Percentiles rank a stretch among this genome's conserved stretches.
phyloP scores from a whole-genome alignment of 2,329 filamentous ascomycete species.

The Fusarium papillatum region DNA sequence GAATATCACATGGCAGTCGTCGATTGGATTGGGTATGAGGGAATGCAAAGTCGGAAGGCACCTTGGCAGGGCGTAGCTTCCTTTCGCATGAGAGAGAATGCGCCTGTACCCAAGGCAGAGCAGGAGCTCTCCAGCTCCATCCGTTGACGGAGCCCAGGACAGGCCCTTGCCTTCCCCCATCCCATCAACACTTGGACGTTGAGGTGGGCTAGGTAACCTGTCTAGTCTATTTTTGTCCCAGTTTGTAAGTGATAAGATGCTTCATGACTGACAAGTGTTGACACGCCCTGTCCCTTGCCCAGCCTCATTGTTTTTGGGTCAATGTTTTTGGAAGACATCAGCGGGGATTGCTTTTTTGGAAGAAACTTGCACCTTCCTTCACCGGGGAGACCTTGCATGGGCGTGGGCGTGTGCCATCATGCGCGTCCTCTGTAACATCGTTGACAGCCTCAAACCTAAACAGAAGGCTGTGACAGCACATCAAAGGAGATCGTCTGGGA shows the following conservation, averaged over 20 bases:
- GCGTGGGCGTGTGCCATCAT: background rate
- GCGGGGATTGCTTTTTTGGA: background rate
- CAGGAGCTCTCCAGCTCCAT: background rate
- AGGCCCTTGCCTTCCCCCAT: background rate
- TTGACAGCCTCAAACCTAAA: conserved; percentile 6
- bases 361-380: background rate
- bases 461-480: background rate
- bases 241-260: conserved; percentile 2
- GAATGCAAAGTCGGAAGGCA: conserved; percentile 7
- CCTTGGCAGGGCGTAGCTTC: conserved; percentile 1
- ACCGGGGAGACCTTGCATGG: background rate
- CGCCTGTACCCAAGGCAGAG: background rate
- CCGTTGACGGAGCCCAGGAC: background rate
- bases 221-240: conserved; percentile 3
- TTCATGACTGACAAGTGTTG: conserved; percentile 1
- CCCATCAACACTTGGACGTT: background rate
- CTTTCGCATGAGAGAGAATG: conserved; percentile 5
- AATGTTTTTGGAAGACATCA: background rate
- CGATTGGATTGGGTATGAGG: background rate
- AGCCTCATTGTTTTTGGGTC: background rate
- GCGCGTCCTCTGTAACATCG: background rate
- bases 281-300: background rate
- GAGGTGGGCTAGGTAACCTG: background rate
- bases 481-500: background rate
- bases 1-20: background rate